Evolutionary conservation across 2,329 filamentous ascomycete genomes (phyloP).

Genomic region (Ophiostoma perfectum): DNA sequence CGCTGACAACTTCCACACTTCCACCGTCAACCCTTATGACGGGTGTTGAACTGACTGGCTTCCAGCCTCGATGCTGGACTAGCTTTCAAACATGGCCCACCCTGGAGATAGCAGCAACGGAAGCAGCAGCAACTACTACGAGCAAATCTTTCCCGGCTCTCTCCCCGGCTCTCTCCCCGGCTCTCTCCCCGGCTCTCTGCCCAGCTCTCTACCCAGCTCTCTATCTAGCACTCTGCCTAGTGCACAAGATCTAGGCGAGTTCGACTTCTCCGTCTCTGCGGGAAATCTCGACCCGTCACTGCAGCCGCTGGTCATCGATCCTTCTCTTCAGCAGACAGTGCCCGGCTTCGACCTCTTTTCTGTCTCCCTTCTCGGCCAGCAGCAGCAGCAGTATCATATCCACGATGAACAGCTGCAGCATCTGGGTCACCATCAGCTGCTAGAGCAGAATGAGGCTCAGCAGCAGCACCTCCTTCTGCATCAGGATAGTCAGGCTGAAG

Average conservation of each 20-base stretch:
- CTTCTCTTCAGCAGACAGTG: background rate
- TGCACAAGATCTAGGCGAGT: background rate
- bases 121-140: background rate
- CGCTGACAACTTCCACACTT: background rate
- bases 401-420: background rate
- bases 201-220: background rate
- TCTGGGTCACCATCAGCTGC: background rate
- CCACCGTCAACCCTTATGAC: constrained; percentile 18
- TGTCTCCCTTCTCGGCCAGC: background rate
- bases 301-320: background rate
- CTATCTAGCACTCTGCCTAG: background rate
- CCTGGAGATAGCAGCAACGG: constrained; percentile 4
- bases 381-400: background rate
- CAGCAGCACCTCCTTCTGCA: background rate
- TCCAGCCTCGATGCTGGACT: constrained; percentile 19
- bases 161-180: background rate
- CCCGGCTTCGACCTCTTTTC: background rate
- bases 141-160: background rate
- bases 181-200: background rate
- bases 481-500: background rate
- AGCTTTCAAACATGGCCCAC: constrained; percentile 17
- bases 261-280: background rate
- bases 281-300: background rate
- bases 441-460: background rate
- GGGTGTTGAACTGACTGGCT: constrained; percentile 16